A percentile compares a stretch with the other conserved stretches of the same genome.
Conservation (phyloP, 2,329 filamentous ascomycete species). For the Calonectria honghensis region DNA sequence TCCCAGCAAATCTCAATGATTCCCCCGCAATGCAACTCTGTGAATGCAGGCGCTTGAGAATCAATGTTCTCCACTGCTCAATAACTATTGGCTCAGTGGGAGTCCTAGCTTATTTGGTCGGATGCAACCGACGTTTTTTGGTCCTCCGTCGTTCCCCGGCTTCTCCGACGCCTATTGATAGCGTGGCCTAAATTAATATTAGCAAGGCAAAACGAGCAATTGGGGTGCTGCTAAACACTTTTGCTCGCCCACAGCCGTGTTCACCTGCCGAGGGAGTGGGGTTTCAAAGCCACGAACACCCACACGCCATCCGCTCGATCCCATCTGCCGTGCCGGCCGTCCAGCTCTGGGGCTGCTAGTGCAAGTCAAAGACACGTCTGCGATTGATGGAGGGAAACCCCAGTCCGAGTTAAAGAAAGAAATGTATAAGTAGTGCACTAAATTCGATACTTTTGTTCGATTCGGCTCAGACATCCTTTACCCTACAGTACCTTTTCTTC, state of each 20-base stretch:
- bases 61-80: background rate
- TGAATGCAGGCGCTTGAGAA: background rate
- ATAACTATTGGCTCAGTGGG: background rate
- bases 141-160: conserved; percentile 17
- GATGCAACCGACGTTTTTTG: background rate
- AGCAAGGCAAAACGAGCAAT: background rate
- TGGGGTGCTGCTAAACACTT: background rate
- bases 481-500: background rate
- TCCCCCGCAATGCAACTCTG: conserved; percentile 22
- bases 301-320: conserved; percentile 23
- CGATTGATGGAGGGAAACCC: background rate
- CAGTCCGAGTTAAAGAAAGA: background rate
- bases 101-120: background rate
- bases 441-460: background rate
- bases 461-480: background rate
- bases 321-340: background rate
- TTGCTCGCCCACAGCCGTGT: conserved; percentile 26
- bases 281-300: background rate
- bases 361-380: background rate
- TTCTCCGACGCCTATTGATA: background rate
- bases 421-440: conserved; percentile 11
- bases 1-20: background rate
- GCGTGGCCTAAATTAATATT: background rate
- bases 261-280: conserved; percentile 36
- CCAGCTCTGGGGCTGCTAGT: conserved; percentile 15